Evolutionary conservation across 2,329 filamentous ascomycete genomes (phyloP).

Genomic region (Chalaropsis ovoidea): DNA sequence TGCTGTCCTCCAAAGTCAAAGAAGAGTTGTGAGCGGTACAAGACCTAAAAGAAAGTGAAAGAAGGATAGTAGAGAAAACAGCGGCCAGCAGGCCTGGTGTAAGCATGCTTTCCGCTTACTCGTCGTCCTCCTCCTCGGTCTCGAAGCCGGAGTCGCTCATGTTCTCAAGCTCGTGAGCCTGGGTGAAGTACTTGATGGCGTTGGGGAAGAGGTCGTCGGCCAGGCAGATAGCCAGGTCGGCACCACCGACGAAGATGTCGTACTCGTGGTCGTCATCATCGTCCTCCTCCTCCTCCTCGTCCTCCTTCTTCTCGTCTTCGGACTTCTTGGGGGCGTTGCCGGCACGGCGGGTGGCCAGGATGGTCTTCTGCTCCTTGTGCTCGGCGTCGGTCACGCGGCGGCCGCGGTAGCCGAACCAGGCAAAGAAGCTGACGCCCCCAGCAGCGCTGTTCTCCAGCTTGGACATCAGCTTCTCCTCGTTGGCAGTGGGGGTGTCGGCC

Average conservation of each 20-base stretch:
- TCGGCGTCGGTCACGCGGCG: constrained; percentile 62
- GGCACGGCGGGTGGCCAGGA: constrained; percentile 43
- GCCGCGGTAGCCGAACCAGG: constrained; percentile 74
- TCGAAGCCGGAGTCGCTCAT: constrained; percentile 63
- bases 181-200: constrained; percentile 86
- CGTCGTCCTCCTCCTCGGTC: constrained; percentile 39
- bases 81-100: neutral
- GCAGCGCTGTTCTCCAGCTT: constrained; percentile 52
- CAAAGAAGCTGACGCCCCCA: constrained; percentile 69
- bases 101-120: constrained; percentile 24
- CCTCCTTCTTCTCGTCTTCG: constrained; percentile 43
- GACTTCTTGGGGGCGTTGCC: constrained; percentile 35
- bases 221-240: constrained; percentile 68
- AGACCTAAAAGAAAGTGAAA: neutral
- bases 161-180: constrained; percentile 60
- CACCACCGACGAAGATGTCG: constrained; percentile 81
- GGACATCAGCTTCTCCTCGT: constrained; percentile 43
- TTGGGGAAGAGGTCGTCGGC: constrained; percentile 82
- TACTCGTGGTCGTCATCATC: constrained; percentile 55
- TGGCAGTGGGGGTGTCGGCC: constrained; percentile 36
- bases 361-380: constrained; percentile 49
- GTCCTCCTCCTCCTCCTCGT: constrained; percentile 52
- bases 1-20: constrained; percentile 9
- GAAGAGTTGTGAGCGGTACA: constrained; percentile 8
- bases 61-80: neutral